Evolutionary conservation across 345 rosid genomes (phyloP).

Genomic region (Firmiana major): DNA sequence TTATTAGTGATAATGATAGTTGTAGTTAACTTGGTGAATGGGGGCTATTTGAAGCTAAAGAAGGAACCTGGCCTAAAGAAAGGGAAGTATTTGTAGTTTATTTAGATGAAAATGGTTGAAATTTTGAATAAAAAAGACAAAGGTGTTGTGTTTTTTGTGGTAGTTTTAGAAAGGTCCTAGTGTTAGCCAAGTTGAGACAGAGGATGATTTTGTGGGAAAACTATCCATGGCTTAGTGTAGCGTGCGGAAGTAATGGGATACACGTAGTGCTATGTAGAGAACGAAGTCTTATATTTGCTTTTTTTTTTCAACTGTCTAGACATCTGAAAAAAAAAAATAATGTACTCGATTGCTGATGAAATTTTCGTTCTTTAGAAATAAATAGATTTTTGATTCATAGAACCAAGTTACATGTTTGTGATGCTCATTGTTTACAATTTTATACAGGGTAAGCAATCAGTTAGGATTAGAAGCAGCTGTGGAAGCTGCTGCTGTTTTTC

Average conservation of each 20-base stretch:
- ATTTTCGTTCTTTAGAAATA: neutral
- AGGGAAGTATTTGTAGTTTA: neutral
- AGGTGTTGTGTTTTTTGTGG: no score
- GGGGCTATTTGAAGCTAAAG: neutral
- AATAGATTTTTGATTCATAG: neutral
- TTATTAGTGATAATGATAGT: neutral
- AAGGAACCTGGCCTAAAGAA: neutral
- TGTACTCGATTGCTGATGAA: no score
- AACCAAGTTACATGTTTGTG: neutral
- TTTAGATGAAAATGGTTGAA: neutral
- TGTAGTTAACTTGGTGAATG: neutral
- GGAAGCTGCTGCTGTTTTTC: slow-evolving; percentile 56
- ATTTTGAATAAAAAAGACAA: no score
- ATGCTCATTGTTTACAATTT: slow-evolving; percentile 3
- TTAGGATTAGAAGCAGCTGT: slow-evolving; percentile 70
- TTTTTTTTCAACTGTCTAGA: no score
- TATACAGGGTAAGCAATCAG: slow-evolving; percentile 57
- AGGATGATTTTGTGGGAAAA: no score
- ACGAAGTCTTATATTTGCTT: no score
- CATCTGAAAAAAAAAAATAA: no score
- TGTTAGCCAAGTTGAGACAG: no score
- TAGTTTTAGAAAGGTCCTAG: no score
- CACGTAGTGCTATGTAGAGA: no score
- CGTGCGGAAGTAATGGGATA: no score
- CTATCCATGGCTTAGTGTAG: no score